These are phyloP conservation scores for Crotalaria pallida DNA, from an alignment of 306 rosid genomes.

Conservation along the genomic window DNA sequence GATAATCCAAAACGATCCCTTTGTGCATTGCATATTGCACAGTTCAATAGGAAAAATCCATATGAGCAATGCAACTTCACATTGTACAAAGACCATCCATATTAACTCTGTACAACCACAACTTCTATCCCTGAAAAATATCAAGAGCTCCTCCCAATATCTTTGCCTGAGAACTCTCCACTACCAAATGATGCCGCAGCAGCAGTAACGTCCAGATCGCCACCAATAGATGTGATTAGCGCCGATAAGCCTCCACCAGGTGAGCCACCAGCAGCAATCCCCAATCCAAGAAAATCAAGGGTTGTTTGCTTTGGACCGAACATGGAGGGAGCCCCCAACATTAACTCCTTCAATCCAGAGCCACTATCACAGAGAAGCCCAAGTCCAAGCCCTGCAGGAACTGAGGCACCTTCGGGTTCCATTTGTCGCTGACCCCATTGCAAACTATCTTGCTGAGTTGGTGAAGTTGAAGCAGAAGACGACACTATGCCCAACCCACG, in stretches of 20 bases:
- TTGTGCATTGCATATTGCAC: constrained; percentile 15
- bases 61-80: constrained; percentile 22
- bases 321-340: constrained; percentile 61
- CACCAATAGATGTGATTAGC: constrained; percentile 51
- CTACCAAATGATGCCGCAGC: constrained; percentile 50
- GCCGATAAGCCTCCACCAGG: constrained; percentile 51
- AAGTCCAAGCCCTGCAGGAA: constrained; percentile 60
- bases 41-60: constrained; percentile 18
- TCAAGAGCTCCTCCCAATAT: constrained; percentile 55
- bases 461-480: constrained; percentile 42
- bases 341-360: constrained; percentile 63
- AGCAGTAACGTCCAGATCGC: constrained; percentile 49
- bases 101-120: constrained; percentile 13
- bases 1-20: constrained; percentile 22
- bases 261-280: constrained; percentile 68
- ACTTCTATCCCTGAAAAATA: neutral
- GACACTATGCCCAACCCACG: constrained; percentile 66
- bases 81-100: constrained; percentile 22
- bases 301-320: constrained; percentile 78
- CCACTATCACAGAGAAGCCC: constrained; percentile 57
- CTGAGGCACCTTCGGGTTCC: constrained; percentile 43
- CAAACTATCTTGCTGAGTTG: constrained; percentile 48
- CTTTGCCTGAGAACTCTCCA: constrained; percentile 50
- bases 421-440: constrained; percentile 64
- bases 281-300: constrained; percentile 72